A percentile compares a stretch with the other conserved stretches of the same genome.
Conservation (phyloP, 2,329 filamentous ascomycete genomes). For the Sporothrix humicola region DNA sequence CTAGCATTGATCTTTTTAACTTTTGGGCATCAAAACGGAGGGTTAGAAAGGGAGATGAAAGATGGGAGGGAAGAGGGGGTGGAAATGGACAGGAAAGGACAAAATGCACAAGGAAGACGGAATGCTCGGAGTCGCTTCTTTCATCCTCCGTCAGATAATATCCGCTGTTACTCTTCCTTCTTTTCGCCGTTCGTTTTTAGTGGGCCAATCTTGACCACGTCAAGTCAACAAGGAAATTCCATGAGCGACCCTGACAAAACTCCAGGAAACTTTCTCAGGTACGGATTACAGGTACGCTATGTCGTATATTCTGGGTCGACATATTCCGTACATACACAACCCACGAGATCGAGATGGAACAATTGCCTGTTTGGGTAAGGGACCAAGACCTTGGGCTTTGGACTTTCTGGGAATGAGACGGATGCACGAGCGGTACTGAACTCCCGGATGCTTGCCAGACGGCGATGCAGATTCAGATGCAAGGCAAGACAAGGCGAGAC, state of each 20-base stretch:
- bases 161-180: background rate
- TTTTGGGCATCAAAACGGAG: slow-evolving; percentile 8
- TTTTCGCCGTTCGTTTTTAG: background rate
- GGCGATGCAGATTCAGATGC: background rate
- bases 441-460: background rate
- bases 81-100: background rate
- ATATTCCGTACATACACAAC: slow-evolving; percentile 16
- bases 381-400: background rate
- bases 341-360: slow-evolving; percentile 11
- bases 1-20: background rate
- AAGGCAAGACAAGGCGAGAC: background rate
- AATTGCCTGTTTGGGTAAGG: slow-evolving; percentile 1
- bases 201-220: no score
- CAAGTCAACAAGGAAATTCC: no score
- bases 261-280: no score
- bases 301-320: background rate
- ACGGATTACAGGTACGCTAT: background rate
- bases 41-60: background rate
- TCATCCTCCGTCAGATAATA: slow-evolving; percentile 23
- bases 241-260: no score
- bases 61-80: background rate
- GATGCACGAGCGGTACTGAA: background rate
- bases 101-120: background rate
- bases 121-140: slow-evolving; percentile 8
- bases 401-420: background rate